Evolutionary conservation across 441 rosid genomes (phyloP).

Genomic region (Breynia disticha): DNA sequence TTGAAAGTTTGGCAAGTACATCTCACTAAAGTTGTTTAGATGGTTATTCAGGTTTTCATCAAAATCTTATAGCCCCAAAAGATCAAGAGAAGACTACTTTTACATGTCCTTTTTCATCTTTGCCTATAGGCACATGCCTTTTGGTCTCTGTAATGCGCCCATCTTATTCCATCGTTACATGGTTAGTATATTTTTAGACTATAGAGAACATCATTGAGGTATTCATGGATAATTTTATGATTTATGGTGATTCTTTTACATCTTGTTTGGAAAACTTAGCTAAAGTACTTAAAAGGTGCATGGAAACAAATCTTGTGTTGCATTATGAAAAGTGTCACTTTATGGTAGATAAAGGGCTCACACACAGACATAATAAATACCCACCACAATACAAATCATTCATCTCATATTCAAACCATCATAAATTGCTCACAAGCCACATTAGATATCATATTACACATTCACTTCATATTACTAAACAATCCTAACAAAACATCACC

Average conservation of each 20-base stretch:
- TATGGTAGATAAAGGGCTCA: slow-evolving; percentile 3
- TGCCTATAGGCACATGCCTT: neutral
- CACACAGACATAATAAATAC: too few species aligned
- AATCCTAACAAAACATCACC: too few species aligned
- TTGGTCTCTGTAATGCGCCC: neutral
- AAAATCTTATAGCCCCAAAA: neutral
- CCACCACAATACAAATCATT: too few species aligned
- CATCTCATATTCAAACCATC: too few species aligned
- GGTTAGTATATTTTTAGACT: neutral
- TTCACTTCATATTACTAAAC: too few species aligned
- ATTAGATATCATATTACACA: too few species aligned
- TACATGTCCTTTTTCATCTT: neutral
- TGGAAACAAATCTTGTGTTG: neutral
- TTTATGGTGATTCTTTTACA: slow-evolving; percentile 1
- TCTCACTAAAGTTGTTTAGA: neutral
- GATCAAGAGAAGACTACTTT: slow-evolving; percentile 1
- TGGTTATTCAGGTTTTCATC: neutral
- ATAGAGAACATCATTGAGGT: neutral
- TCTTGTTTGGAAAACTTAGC: too few species aligned
- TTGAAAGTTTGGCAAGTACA: neutral
- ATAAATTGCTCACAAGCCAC: too few species aligned
- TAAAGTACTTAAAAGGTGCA: too few species aligned
- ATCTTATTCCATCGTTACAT: neutral
- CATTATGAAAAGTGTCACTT: slow-evolving; percentile 1
- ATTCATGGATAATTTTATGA: neutral